These are phyloP conservation scores for Lachnellula subtilissima DNA, from an alignment of 2,329 filamentous ascomycete species.

Conservation along the genomic window DNA sequence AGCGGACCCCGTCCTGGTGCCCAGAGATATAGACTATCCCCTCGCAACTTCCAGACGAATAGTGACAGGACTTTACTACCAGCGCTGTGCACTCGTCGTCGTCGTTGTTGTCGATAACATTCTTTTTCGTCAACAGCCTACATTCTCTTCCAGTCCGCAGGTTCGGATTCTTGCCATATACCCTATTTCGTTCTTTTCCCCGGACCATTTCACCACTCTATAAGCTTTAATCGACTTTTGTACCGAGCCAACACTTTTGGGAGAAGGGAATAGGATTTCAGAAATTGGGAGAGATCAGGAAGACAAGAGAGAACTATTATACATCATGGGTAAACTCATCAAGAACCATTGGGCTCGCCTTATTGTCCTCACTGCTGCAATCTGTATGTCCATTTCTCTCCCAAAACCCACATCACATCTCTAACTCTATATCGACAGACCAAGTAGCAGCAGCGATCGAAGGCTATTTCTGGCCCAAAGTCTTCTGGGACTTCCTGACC, in stretches of 20 bases:
- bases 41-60: constrained; percentile 3
- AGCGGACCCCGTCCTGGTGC: constrained; percentile 23
- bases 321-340: constrained; percentile 88
- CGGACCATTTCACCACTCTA: constrained; percentile 27
- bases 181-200: constrained; percentile 18
- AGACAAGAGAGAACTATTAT: constrained; percentile 43
- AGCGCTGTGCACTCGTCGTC: constrained; percentile 44
- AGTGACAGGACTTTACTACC: constrained; percentile 7
- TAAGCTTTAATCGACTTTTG: constrained; percentile 26
- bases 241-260: constrained; percentile 8
- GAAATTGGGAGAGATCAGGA: constrained; percentile 14
- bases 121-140: constrained; percentile 39
- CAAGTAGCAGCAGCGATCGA: constrained; percentile 80
- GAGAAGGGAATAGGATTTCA: constrained; percentile 17
- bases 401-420: not conserved
- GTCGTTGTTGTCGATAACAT: constrained; percentile 45
- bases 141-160: constrained; percentile 39
- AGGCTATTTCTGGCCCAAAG: constrained; percentile 96
- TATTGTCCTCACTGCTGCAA: constrained; percentile 79
- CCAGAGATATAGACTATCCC: constrained; percentile 36
- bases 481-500: constrained; percentile 96
- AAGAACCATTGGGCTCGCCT: constrained; percentile 99
- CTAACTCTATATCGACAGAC: constrained; percentile 48
- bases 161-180: constrained; percentile 46
- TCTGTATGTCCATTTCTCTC: constrained; percentile 35